These are phyloP conservation scores for Leccinum subrobustum DNA, from an alignment of 1,284 basidiomycete species.

Conservation along the genomic window DNA sequence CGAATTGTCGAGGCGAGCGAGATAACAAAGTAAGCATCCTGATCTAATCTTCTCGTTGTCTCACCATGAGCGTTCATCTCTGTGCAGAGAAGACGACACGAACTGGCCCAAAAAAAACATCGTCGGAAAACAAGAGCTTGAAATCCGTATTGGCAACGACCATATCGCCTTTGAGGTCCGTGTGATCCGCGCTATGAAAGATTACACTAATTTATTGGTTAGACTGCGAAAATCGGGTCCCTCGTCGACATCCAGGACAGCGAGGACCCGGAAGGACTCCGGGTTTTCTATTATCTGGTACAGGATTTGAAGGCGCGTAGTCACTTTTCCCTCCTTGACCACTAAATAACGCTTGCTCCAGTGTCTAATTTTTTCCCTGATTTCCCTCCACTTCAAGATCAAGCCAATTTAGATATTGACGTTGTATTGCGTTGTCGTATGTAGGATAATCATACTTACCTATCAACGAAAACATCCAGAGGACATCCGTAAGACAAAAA, in stretches of 20 bases:
- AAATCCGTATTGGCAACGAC: constrained; percentile 91
- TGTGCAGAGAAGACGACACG: constrained; percentile 88
- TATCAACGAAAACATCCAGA: constrained; percentile 32
- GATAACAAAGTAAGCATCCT: constrained; percentile 82
- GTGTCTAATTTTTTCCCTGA: constrained; percentile 97
- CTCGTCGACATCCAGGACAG: constrained; percentile 96
- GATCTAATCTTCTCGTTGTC: neutral
- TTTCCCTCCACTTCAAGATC: constrained; percentile 99
- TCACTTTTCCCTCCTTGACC: neutral
- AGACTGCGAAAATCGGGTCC: constrained; percentile 98
- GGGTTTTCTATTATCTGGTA: constrained; percentile 99
- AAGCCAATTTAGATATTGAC: constrained; percentile 77
- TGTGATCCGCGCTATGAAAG: constrained; percentile 4
- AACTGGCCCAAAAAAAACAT: constrained; percentile 99
- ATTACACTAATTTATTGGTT: neutral
- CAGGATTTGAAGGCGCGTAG: constrained; percentile 88
- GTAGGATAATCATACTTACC: constrained; percentile 28
- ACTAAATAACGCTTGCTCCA: constrained; percentile 35
- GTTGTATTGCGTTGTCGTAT: neutral
- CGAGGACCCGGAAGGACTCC: constrained; percentile 94
- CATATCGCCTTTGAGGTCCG: constrained; percentile 96
- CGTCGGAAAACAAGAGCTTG: constrained; percentile 96
- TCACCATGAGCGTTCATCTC: neutral
- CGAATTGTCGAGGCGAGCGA: constrained; percentile 94
- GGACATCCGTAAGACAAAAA: constrained; percentile 43